Conservation (phyloP, 2,329 filamentous ascomycete genomes). For the Colletotrichum eleusines region DNA sequence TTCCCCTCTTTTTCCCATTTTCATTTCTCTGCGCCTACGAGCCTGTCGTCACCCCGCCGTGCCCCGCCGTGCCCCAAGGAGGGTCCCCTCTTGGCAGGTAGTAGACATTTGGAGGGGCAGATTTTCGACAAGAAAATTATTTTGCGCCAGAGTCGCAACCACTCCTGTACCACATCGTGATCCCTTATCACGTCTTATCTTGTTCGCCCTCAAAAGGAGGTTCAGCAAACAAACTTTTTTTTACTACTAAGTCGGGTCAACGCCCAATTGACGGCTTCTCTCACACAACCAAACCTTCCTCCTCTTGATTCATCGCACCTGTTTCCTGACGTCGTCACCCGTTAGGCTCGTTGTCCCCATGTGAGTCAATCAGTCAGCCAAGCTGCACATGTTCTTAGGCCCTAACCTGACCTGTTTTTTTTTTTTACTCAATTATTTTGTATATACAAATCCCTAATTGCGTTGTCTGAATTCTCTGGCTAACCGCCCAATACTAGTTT, state of each 20-base stretch:
- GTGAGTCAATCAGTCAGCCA: not conserved
- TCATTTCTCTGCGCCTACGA: too few relatives aligned
- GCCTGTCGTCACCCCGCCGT: too few relatives aligned
- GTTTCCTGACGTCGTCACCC: not conserved
- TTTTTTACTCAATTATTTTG: not conserved
- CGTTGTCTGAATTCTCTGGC: not conserved
- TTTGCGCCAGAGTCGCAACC: too few relatives aligned
- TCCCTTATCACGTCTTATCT: too few relatives aligned
- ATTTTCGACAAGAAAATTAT: too few relatives aligned
- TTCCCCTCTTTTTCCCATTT: too few relatives aligned
- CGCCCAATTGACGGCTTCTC: not conserved
- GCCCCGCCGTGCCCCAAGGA: too few relatives aligned
- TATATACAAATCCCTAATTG: not conserved
- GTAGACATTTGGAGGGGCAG: too few relatives aligned
- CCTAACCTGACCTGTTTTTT: not conserved
- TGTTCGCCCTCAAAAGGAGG: not conserved
- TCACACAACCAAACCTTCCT: not conserved
- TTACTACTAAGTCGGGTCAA: not conserved
- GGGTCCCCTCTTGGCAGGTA: too few relatives aligned
- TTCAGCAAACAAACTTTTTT: conserved; percentile 29
- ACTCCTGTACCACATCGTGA: too few relatives aligned
- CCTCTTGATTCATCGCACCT: not conserved
- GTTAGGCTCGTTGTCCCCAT: not conserved
- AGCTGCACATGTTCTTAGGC: not conserved
- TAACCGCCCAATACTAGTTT: not conserved